Conservation (phyloP, 2,329 filamentous ascomycete species). For the Ophiosphaerella narmari region DNA sequence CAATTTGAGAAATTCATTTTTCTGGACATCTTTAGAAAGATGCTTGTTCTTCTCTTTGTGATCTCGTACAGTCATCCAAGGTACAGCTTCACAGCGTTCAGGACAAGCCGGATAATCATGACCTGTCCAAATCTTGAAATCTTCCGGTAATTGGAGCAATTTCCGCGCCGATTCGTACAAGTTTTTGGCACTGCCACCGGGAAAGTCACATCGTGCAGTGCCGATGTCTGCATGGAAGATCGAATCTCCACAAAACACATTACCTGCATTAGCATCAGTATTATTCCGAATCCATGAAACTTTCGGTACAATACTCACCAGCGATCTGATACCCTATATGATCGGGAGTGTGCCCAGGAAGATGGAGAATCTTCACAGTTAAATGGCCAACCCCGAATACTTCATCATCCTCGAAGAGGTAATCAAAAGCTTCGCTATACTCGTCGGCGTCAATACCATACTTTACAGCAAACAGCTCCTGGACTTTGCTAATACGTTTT, state of each 20-base stretch:
- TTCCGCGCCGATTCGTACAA: conserved; percentile 36
- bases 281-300: background rate
- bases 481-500: conserved; percentile 58
- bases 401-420: conserved; percentile 60
- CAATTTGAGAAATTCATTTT: too few species aligned
- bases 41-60: conserved; percentile 42
- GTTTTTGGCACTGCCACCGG: conserved; percentile 34
- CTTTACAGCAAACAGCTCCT: conserved; percentile 54
- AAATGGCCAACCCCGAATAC: conserved; percentile 57
- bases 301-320: conserved; percentile 35
- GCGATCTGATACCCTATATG: conserved; percentile 62
- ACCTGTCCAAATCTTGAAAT: conserved; percentile 40
- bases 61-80: conserved; percentile 42
- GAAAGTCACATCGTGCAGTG: conserved; percentile 43
- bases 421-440: conserved; percentile 56
- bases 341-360: conserved; percentile 66
- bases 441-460: conserved; percentile 56
- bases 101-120: conserved; percentile 40
- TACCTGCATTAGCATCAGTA: conserved; percentile 11
- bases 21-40: too few species aligned
- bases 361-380: conserved; percentile 54
- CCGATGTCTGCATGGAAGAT: conserved; percentile 43
- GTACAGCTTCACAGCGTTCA: conserved; percentile 22
- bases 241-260: conserved; percentile 46
- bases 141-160: conserved; percentile 31